Evolutionary conservation across 306 rosid genomes (phyloP), one percentile per base, ranked within the genome.

Genomic region (Citrullus colocynthis): DNA sequence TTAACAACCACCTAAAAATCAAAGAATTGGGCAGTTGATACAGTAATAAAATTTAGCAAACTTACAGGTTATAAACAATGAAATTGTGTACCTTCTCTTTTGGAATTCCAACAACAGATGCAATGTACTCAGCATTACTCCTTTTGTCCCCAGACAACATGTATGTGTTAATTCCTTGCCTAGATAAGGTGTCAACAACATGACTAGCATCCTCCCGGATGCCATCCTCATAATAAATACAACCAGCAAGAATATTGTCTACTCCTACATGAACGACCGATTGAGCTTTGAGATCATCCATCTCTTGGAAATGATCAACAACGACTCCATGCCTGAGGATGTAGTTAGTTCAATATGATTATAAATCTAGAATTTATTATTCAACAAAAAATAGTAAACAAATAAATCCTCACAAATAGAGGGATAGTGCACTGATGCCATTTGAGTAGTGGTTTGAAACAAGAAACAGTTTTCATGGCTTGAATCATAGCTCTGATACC

Each of bases 101-200:
- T 45, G 98, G 89, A 82, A 92, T 92, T 82, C 98, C 97, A 79
- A 94, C 90, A 61, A 79, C 86, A 66, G 98, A 94, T 76, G 96
- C 98, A 80, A 94, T 95, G 66, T 92, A 83, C 87, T 94, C 97
- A 6, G 96, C 97, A 1, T 88, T 80, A 77, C 81, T 90, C 82
- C 84, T 92, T 85, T 89, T 94, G 92, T 94, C 98, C 77, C 98
- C 98, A 69, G 96, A 94, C 76, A 94, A 87, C 97, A 94, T 94
- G 77, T 89, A 94, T 9, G 88, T 89, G 74, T 34, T 84, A 64
- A 94, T 89, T 79, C 90, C 93, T 87, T 85, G 92, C 81, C 82
- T 85, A 79, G 91, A 83, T 84, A 94, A 82, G 17, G 91, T 75
- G 65, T 83, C 88, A 72, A 94, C 86, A 71, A 92, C 93, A 41